phyloP scores from a whole-genome alignment of 139 green algal genomes.

The Limnomonas spitsbergensis region DNA sequence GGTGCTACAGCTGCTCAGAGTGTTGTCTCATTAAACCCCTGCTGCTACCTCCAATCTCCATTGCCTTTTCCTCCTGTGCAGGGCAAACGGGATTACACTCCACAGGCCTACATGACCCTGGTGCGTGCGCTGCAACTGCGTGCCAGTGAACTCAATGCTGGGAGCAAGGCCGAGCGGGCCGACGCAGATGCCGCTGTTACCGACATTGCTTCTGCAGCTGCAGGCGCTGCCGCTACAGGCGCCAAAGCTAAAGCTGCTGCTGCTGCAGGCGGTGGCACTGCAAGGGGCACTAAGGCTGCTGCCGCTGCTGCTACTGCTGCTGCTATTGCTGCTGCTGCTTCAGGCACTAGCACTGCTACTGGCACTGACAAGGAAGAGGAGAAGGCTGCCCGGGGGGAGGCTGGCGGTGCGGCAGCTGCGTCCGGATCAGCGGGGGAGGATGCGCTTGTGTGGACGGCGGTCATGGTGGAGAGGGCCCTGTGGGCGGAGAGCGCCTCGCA shows the following conservation, averaged over 20 bases:
- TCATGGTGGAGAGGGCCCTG: neutral
- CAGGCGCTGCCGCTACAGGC: neutral
- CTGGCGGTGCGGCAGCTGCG: neutral
- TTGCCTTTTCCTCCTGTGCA: neutral
- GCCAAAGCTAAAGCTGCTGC: neutral
- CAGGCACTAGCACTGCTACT: no score
- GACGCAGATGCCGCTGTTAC: neutral
- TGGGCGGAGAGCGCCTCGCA: neutral
- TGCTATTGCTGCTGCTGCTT: no score
- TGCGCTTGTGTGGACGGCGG: neutral
- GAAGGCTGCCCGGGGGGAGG: no score
- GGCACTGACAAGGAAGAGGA: no score
- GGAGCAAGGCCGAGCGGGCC: neutral
- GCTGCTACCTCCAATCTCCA: neutral
- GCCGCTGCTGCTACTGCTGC: no score
- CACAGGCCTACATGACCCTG: neutral
- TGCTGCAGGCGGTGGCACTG: neutral
- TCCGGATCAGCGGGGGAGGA: no score
- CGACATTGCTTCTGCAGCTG: neutral
- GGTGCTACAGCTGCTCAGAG: no score
- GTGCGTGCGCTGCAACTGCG: neutral
- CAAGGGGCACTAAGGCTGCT: no score
- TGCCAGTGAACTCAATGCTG: neutral
- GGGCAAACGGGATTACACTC: slow-evolving; percentile 5
- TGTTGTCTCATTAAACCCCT: no score